These are phyloP conservation scores for Gossypium rotundifolium DNA, from an alignment of 345 rosid genomes.

Conservation along the genomic window DNA sequence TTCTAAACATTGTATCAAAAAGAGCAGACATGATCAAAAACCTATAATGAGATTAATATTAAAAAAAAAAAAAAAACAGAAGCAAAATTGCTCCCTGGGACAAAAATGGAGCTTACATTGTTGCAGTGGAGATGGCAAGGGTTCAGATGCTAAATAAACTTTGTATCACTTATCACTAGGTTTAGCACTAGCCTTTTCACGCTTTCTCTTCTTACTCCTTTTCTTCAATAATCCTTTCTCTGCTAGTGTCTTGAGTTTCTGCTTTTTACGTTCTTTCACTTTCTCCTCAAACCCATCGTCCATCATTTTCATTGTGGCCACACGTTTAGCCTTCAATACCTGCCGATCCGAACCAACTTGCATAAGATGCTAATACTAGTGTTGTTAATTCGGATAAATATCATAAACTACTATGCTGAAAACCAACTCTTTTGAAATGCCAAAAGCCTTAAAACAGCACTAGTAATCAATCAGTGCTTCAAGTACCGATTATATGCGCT, in stretches of 20 bases:
- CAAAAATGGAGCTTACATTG: neutral
- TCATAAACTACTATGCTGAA: neutral
- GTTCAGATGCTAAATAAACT: neutral
- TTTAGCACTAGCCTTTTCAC: slow-evolving; percentile 14
- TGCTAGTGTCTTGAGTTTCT: slow-evolving; percentile 49
- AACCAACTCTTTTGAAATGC: neutral
- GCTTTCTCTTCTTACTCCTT: slow-evolving; percentile 26
- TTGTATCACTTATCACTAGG: slow-evolving; percentile 8
- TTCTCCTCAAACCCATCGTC: slow-evolving; percentile 88
- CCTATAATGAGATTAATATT: too few relatives aligned
- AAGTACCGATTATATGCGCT: neutral
- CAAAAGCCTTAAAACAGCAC: neutral
- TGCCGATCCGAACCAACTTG: slow-evolving; percentile 22
- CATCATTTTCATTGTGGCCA: slow-evolving; percentile 78
- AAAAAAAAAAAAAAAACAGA: neutral
- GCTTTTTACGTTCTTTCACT: slow-evolving; percentile 59
- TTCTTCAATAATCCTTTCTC: slow-evolving; percentile 62
- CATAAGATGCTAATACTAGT: neutral
- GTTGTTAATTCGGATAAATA: neutral
- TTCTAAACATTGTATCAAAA: too few relatives aligned
- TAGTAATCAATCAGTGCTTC: neutral
- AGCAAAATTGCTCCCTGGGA: neutral
- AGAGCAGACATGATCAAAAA: too few relatives aligned
- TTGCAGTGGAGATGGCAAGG: neutral
- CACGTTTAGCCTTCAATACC: slow-evolving; percentile 86